Evolutionary conservation across 1,284 basidiomycete species (phyloP), one percentile per base, ranked within the genome.

Genomic region (Acaromyces ingoldii): DNA sequence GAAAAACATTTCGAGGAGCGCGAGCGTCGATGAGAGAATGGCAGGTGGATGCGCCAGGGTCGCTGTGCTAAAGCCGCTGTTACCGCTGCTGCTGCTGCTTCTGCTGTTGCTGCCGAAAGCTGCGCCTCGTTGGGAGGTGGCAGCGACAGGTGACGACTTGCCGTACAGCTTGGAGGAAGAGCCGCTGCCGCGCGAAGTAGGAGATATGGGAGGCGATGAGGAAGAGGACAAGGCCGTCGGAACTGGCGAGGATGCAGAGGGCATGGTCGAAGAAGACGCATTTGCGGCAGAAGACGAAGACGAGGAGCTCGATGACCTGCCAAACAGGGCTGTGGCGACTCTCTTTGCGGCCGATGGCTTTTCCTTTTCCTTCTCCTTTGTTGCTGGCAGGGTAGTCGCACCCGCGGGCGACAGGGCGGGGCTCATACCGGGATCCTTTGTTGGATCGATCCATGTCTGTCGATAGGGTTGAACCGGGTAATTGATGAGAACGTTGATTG

Each of bases 401-500:
- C n/a, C n/a, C n/a, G n/a, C n/a, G n/a, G n/a, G n/a, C n/a, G n/a
- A n/a, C n/a, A n/a, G n/a, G 22, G 11, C 19, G 19, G 31, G 11
- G 22, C 1, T 1, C 11, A 21, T 22, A n/a, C 15, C 13, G 6
- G 28, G 34, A 19, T 5, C 6, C 37, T 17, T n/a, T 13, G 46
- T 13, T 10, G 34, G 6, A 7, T n/a, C 21, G 43, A 40, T 13
- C 54, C 54, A 56, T 6, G 15, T 19, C 2, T n/a, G 11, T 6
- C 36, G 41, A 26, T 46, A 49, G 28, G 26, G 41, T 17, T 19
- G 2, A 29, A 60, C 30, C 2, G 68, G 68, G 36, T 57, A 70
- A 50, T 71, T 71, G 49, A 71, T 58, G 22, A 71, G 47, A 13
- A 60, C 64, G 17, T 61, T 64, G 21, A 71, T 63, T n/a, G 65